phyloP scores from a whole-genome alignment of 1,284 basidiomycete species.

The Xerocomus amazonicus region DNA sequence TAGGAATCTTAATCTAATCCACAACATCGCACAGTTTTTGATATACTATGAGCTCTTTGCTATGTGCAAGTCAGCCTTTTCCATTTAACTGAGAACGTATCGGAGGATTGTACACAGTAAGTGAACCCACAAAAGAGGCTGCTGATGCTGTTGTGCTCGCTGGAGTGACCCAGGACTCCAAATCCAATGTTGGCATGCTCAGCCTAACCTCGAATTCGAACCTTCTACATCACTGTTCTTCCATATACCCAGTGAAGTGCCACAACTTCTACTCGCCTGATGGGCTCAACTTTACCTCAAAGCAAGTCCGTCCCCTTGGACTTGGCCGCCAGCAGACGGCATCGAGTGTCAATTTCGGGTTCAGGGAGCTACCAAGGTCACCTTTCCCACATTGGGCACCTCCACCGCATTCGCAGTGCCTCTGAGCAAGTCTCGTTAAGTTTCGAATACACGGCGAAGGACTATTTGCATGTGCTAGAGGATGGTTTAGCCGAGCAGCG shows the following conservation, averaged over 20 bases:
- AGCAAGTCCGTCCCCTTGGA: slow-evolving; percentile 29
- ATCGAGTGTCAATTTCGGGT: slow-evolving; percentile 28
- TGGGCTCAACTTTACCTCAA: slow-evolving; percentile 20
- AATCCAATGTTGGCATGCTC: background rate
- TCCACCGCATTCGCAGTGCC: slow-evolving; percentile 36
- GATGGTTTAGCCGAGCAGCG: slow-evolving; percentile 17
- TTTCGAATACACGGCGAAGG: slow-evolving; percentile 3
- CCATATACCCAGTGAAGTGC: background rate
- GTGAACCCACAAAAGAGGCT: no score
- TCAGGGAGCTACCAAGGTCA: slow-evolving; percentile 46
- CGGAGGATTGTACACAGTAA: no score
- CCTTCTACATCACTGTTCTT: background rate
- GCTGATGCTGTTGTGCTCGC: background rate
- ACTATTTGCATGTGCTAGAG: slow-evolving; percentile 20
- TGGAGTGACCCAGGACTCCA: slow-evolving; percentile 11
- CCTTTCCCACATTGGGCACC: slow-evolving; percentile 41
- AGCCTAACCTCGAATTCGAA: background rate
- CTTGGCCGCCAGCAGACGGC: slow-evolving; percentile 15
- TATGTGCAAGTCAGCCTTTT: background rate
- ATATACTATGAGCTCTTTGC: slow-evolving; percentile 1
- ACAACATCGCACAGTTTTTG: slow-evolving; percentile 4
- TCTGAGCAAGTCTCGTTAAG: slow-evolving; percentile 24
- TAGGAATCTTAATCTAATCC: slow-evolving; percentile 17
- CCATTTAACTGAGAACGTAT: background rate
- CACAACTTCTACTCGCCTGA: background rate